These are phyloP conservation scores for Cytidiella melzeri DNA, from an alignment of 768 basidiomycete species.

Conservation along the genomic window DNA sequence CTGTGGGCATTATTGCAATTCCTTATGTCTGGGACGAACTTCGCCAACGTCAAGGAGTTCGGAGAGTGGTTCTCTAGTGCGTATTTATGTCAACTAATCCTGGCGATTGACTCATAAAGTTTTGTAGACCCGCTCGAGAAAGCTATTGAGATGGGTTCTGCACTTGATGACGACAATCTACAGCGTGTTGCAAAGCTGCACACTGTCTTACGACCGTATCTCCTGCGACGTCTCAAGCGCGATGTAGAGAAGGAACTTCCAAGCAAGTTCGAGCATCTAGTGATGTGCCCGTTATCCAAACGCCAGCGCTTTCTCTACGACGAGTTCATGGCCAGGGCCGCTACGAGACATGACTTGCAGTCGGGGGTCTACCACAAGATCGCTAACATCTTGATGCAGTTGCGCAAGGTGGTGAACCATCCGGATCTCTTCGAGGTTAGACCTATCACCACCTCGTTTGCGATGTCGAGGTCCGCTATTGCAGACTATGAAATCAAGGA, in stretches of 20 bases:
- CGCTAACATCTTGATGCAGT: conserved; percentile 95
- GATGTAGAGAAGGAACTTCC: conserved; percentile 96
- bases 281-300: conserved; percentile 84
- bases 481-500: conserved; percentile 86
- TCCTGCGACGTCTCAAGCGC: conserved; percentile 93
- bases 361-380: conserved; percentile 87
- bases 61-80: conserved; percentile 94
- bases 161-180: conserved; percentile 75
- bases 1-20: conserved; percentile 95
- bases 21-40: conserved; percentile 81
- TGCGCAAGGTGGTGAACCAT: conserved; percentile 94
- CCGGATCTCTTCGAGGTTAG: conserved; percentile 90
- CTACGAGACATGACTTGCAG: conserved; percentile 74
- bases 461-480: conserved; percentile 65
- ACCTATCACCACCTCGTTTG: conserved; percentile 74
- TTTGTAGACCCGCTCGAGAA: conserved; percentile 84
- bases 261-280: conserved; percentile 87
- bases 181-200: conserved; percentile 87
- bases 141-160: conserved; percentile 80
- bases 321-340: conserved; percentile 88
- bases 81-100: conserved; percentile 23
- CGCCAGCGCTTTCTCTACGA: conserved; percentile 93
- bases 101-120: conserved; percentile 5
- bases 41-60: conserved; percentile 91
- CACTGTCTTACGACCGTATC: conserved; percentile 90